A percentile compares a stretch with the other conserved stretches of the same genome.
phyloP scores from a whole-genome alignment of 139 green algal genomes.

The Volvox africanus region DNA sequence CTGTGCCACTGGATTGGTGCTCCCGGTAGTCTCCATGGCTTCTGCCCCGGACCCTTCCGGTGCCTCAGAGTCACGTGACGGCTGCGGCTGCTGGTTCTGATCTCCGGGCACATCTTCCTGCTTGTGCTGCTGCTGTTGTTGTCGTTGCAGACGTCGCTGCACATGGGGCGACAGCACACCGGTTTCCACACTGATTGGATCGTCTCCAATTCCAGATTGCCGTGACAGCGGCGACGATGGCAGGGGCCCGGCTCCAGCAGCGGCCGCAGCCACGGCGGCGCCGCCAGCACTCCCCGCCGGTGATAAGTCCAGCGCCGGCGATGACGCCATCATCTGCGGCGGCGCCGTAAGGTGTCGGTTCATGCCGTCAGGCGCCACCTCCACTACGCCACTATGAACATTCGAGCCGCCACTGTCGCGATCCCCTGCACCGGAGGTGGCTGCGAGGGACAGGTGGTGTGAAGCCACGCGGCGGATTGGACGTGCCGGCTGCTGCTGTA shows the following conservation, averaged over 20 bases:
- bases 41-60: too few species aligned
- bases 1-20: too few species aligned
- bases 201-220: background rate
- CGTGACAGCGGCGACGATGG: background rate
- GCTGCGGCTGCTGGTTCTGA: background rate
- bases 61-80: background rate
- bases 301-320: background rate
- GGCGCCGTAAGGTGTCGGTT: background rate
- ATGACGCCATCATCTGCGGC: background rate
- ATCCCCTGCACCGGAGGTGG: background rate
- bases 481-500: background rate
- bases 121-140: background rate
- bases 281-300: background rate
- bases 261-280: background rate
- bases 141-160: background rate
- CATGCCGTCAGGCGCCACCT: background rate
- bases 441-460: background rate
- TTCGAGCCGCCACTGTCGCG: background rate
- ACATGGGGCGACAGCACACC: background rate
- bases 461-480: background rate
- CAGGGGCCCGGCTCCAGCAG: background rate
- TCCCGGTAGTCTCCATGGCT: too few species aligned
- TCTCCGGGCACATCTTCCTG: background rate
- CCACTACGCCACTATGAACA: background rate
- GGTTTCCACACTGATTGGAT: background rate